These are phyloP conservation scores for Globisporangium yorkense DNA, from an alignment of 352 stramenopile genomes.

Conservation along the genomic window DNA sequence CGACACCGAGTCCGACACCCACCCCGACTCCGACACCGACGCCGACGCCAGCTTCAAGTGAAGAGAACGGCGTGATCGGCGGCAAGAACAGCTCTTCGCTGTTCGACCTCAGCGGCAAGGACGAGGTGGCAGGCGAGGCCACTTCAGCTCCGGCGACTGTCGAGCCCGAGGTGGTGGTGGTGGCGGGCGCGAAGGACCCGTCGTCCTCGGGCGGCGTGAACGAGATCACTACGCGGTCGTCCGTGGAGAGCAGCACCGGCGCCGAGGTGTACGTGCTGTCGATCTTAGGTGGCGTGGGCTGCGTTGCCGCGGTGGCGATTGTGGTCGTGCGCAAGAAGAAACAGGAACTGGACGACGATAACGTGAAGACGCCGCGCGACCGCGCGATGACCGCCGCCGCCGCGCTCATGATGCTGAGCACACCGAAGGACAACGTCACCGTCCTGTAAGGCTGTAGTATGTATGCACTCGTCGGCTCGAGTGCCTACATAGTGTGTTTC, in stretches of 20 bases:
- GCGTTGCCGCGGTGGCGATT: conserved; percentile 47
- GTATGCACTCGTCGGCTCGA: background rate
- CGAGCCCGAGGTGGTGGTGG: conserved; percentile 11
- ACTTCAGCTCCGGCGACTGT: background rate
- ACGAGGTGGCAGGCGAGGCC: conserved; percentile 9
- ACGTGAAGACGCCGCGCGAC: conserved; percentile 49
- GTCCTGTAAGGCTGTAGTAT: conserved; percentile 13
- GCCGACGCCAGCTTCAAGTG: conserved; percentile 18
- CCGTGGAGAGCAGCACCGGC: background rate
- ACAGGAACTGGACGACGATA: conserved; percentile 41
- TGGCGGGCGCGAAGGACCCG: conserved; percentile 13
- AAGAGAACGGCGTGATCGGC: conserved; percentile 3
- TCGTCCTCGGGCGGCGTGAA: background rate
- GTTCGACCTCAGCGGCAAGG: conserved; percentile 1
- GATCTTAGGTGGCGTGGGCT: conserved; percentile 26
- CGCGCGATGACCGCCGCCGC: conserved; percentile 23
- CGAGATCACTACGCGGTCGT: conserved; percentile 30
- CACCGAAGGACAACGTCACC: conserved; percentile 45
- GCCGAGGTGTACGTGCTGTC: conserved; percentile 29
- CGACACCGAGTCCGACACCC: conserved; percentile 19
- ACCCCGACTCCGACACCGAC: conserved; percentile 25
- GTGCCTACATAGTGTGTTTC: too few species aligned
- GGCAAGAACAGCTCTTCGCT: conserved; percentile 2
- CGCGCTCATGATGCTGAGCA: conserved; percentile 31
- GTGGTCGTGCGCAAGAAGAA: conserved; percentile 70